Conservation (phyloP, 2,329 filamentous ascomycete species). For the Xylaria sp. region DNA sequence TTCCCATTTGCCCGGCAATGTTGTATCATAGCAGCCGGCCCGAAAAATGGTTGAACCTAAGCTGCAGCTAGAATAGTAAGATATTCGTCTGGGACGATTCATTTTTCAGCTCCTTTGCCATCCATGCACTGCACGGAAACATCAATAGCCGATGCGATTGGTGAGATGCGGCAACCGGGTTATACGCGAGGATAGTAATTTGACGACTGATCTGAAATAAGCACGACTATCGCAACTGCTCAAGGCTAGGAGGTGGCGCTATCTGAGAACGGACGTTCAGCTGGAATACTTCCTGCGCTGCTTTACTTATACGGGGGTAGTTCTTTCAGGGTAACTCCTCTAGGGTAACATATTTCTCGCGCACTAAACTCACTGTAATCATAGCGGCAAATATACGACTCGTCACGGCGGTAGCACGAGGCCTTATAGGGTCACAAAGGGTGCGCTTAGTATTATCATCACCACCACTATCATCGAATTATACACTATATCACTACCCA, state of each 20-base stretch:
- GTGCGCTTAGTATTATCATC: background rate
- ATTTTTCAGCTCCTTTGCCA: background rate
- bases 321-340: background rate
- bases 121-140: background rate
- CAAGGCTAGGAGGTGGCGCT: background rate
- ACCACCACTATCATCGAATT: background rate
- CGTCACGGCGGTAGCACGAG: background rate
- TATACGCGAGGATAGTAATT: background rate
- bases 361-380: background rate
- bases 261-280: background rate
- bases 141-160: background rate
- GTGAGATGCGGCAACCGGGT: background rate
- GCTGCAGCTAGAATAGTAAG: slow-evolving; percentile 1
- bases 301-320: background rate
- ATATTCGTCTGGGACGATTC: background rate
- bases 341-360: background rate
- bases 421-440: background rate
- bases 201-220: background rate
- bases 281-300: background rate
- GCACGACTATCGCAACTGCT: background rate
- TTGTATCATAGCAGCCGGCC: background rate
- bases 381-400: background rate
- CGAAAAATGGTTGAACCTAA: background rate
- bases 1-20: background rate
- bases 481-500: background rate